phyloP scores from a whole-genome alignment of 495 filamentous ascomycete species.

The Penicillium mononematosum region DNA sequence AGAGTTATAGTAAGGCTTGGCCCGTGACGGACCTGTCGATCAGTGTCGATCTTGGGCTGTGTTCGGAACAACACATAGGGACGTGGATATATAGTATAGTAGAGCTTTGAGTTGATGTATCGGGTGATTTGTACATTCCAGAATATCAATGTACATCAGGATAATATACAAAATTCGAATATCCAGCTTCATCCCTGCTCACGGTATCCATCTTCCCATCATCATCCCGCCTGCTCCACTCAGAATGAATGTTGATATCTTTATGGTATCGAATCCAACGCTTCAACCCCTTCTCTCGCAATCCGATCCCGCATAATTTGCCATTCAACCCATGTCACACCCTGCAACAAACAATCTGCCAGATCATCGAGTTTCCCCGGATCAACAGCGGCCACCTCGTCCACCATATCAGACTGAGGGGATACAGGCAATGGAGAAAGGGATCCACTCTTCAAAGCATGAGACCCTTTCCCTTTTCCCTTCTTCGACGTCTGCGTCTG shows the following conservation, averaged over 20 bases:
- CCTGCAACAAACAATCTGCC: constrained; percentile 86
- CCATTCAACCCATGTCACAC: constrained; percentile 83
- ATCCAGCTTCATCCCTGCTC: background rate
- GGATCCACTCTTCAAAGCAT: background rate
- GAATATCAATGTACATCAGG: background rate
- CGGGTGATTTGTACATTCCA: background rate
- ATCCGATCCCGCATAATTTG: constrained; percentile 61
- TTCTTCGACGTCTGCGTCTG: constrained; percentile 22
- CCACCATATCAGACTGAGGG: background rate
- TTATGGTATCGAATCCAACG: constrained; percentile 10
- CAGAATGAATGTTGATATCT: background rate
- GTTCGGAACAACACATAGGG: background rate
- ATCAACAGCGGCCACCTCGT: constrained; percentile 20
- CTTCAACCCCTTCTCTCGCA: constrained; percentile 28
- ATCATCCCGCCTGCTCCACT: background rate
- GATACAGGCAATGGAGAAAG: background rate
- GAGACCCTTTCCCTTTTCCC: constrained; percentile 19
- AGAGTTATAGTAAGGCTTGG: background rate
- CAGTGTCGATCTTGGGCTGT: constrained; percentile 2
- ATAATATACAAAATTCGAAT: background rate
- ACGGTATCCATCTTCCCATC: too few species aligned
- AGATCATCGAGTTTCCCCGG: constrained; percentile 82
- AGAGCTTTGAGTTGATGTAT: background rate
- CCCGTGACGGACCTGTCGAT: background rate
- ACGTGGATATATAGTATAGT: background rate